A percentile compares a stretch with the other conserved stretches of the same genome.
phyloP scores from a whole-genome alignment of 495 filamentous ascomycete species.

The Apodospora peruviana region DNA sequence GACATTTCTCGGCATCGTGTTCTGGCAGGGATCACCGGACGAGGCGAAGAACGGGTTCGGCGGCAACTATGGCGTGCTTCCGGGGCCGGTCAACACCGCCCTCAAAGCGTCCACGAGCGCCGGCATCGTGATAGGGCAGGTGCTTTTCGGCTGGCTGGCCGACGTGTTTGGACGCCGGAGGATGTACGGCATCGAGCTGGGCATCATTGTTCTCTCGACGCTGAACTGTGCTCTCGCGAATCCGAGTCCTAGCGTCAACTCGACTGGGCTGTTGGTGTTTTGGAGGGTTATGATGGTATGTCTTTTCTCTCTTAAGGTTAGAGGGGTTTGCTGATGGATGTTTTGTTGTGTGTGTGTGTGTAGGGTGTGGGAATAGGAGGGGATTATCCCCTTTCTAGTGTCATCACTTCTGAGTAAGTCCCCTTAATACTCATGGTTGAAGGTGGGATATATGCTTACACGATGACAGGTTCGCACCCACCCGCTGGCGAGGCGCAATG shows the following conservation, averaged over 20 bases:
- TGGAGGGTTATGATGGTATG: slow-evolving; percentile 69
- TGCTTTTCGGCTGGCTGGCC: slow-evolving; percentile 64
- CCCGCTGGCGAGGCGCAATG: slow-evolving; percentile 82
- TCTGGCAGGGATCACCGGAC: slow-evolving; percentile 48
- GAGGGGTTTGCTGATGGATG: no score
- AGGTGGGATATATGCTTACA: not conserved
- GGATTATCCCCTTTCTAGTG: slow-evolving; percentile 70
- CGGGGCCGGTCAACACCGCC: slow-evolving; percentile 55
- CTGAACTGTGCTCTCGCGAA: slow-evolving; percentile 57
- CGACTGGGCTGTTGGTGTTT: slow-evolving; percentile 71
- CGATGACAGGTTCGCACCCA: slow-evolving; percentile 62
- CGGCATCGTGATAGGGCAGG: slow-evolving; percentile 68
- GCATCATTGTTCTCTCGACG: slow-evolving; percentile 65
- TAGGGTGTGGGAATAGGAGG: slow-evolving; percentile 58
- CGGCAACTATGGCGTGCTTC: slow-evolving; percentile 48
- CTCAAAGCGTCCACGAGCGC: slow-evolving; percentile 71
- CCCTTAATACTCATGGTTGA: not conserved
- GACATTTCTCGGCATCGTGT: slow-evolving; percentile 67
- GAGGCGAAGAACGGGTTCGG: slow-evolving; percentile 28
- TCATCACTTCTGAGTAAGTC: slow-evolving; percentile 74
- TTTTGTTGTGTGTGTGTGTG: no score
- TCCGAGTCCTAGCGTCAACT: slow-evolving; percentile 51
- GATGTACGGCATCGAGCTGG: slow-evolving; percentile 75
- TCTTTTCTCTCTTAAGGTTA: not conserved
- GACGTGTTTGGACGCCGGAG: slow-evolving; percentile 65